phyloP scores from a whole-genome alignment of 305 asterid species.

The Fraxinus nigra region DNA sequence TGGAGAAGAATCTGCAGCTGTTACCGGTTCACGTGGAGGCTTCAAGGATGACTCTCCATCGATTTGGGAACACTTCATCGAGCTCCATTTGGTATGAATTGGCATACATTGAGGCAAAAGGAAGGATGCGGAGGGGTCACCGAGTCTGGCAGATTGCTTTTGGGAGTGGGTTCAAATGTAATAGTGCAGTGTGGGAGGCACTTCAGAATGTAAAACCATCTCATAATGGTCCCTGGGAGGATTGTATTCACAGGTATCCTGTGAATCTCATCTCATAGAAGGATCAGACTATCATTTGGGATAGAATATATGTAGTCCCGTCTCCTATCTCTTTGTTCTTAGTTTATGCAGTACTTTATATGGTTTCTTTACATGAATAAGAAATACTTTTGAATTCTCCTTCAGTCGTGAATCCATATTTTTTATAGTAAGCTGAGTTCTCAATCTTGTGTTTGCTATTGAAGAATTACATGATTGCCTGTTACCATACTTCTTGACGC shows the following conservation, averaged over 20 bases:
- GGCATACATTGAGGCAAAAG: slow-evolving; percentile 79
- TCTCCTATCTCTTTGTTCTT: not conserved
- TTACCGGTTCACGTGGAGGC: slow-evolving; percentile 69
- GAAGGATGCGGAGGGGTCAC: slow-evolving; percentile 61
- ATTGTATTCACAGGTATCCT: slow-evolving; percentile 74
- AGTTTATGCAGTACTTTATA: slow-evolving; percentile 23
- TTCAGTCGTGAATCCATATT: no score
- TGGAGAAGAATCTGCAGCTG: slow-evolving; percentile 78
- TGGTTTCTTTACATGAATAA: not conserved
- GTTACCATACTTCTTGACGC: no score
- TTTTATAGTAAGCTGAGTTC: no score
- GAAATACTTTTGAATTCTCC: no score
- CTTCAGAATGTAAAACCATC: slow-evolving; percentile 57
- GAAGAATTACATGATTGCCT: no score
- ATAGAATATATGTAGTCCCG: slow-evolving; percentile 6
- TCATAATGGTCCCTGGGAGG: slow-evolving; percentile 62
- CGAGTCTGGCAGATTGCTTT: slow-evolving; percentile 89
- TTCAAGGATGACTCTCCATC: slow-evolving; percentile 77
- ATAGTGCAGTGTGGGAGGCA: slow-evolving; percentile 86
- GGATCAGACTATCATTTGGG: not conserved
- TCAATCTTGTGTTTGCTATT: no score
- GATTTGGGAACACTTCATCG: slow-evolving; percentile 86
- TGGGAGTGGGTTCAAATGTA: slow-evolving; percentile 84
- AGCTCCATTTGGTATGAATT: slow-evolving; percentile 90
- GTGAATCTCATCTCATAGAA: slow-evolving; percentile 50